A percentile compares a stretch with the other conserved stretches of the same genome.
These are phyloP conservation scores for Acarospora socialis DNA, from an alignment of 2,329 filamentous ascomycete genomes.

Conservation along the genomic window DNA sequence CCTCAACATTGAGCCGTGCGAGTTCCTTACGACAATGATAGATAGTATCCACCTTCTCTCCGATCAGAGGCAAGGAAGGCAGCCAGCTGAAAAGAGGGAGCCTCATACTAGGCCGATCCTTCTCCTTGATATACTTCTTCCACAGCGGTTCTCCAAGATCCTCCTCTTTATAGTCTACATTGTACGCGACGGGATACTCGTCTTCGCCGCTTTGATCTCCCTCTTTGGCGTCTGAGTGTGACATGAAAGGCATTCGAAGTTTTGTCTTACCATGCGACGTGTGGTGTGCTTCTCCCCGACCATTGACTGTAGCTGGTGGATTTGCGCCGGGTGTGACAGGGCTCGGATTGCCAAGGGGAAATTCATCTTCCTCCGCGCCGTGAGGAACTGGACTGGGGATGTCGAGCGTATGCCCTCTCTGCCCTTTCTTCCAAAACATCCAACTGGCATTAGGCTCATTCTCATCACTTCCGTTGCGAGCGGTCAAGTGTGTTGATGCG, in stretches of 20 bases:
- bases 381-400: conserved; percentile 16
- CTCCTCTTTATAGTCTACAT: conserved; percentile 47
- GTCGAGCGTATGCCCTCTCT: conserved; percentile 8
- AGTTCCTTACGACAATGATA: conserved; percentile 79
- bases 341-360: conserved; percentile 17
- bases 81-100: conserved; percentile 61
- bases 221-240: conserved; percentile 3
- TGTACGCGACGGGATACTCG: conserved; percentile 49
- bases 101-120: conserved; percentile 72
- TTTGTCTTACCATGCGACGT: neutral
- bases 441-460: conserved; percentile 5
- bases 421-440: conserved; percentile 22
- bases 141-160: conserved; percentile 55
- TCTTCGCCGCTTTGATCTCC: conserved; percentile 10
- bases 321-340: conserved; percentile 13
- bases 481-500: neutral
- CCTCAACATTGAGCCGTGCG: conserved; percentile 77
- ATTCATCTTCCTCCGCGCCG: conserved; percentile 25
- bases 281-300: conserved; percentile 2
- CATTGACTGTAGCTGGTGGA: conserved; percentile 8
- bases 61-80: conserved; percentile 61
- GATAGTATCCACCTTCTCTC: conserved; percentile 88
- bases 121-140: conserved; percentile 68
- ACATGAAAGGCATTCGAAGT: neutral
- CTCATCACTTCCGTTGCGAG: too few species aligned